Evolutionary conservation across 345 rosid genomes (phyloP), one percentile per base, ranked within the genome.

Genomic region (Firmiana major): DNA sequence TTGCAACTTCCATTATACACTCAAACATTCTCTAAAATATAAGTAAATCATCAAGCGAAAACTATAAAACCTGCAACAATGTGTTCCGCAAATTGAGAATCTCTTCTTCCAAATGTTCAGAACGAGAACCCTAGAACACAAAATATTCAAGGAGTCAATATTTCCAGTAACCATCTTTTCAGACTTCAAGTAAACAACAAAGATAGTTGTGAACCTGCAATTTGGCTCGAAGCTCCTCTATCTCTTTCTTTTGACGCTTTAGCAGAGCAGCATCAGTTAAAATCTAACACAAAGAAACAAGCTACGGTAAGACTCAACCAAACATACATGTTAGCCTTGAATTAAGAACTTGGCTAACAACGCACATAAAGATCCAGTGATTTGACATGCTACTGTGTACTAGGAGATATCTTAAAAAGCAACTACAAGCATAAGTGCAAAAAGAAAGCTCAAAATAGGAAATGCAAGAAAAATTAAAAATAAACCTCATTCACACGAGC

Each of bases 211-310:
- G 26, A 75, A 90, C 99, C 94, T 86, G 90, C 79, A 93, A 82
- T 85, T 95, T 95, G 78, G 93, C 92, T 77, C 97, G 90, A 83
- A 95, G 98, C 85, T 95, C 96, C 85, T 93, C 99, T 76, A 95
- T 95, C 83, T 95, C 99, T 84, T 90, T 95, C 89, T 95, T 95
- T 78, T 93, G 99, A 57, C 99, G 98, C 88, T 95, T 95, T 77
- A 95, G 74, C 76, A 95, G 76, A 81, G 99, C 99, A 80, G 97
- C 98, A 87, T 95, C 98, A 26, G 98, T 93, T 80, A 93, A 83
- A 75, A 95, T 89, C 99, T 95, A 75, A 51, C 78, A 80, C 34
- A 40, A 84, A 54, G 63, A 31, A 79, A 69, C 34, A 40, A 1
- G 66, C 22, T 40, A 54, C 42, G 38, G 77, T 46, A 67, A 45